Conservation (phyloP, 2,329 filamentous ascomycete genomes). For the Neonectria magnoliae region DNA sequence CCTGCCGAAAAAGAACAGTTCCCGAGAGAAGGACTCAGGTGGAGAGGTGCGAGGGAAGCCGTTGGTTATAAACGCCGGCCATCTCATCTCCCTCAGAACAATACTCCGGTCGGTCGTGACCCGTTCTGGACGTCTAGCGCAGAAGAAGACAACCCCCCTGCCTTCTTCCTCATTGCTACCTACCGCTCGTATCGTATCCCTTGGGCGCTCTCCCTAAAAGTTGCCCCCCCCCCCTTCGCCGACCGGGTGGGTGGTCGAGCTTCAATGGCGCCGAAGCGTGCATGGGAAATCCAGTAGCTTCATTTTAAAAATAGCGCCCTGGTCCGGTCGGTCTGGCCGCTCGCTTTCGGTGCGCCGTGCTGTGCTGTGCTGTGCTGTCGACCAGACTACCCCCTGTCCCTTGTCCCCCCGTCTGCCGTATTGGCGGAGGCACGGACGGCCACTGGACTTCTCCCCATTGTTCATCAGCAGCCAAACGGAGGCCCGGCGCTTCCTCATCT, state of each 20-base stretch:
- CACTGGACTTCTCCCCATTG: neutral
- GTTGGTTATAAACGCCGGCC: neutral
- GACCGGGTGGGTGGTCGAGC: neutral
- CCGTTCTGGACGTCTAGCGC: neutral
- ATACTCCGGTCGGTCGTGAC: no score
- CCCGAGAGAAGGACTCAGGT: neutral
- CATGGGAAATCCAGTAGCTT: neutral
- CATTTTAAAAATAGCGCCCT: neutral
- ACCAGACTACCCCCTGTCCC: no score
- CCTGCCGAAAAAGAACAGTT: neutral
- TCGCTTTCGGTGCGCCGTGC: no score
- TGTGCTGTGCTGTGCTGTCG: no score
- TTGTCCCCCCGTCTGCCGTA: neutral
- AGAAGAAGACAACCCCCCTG: neutral
- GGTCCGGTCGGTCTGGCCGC: neutral
- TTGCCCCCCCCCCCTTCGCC: no score
- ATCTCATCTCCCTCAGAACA: neutral
- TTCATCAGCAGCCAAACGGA: neutral
- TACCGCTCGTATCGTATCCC: neutral
- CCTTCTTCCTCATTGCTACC: neutral
- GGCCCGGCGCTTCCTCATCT: no score
- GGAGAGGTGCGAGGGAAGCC: neutral
- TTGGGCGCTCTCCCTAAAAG: no score
- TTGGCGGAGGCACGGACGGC: neutral
- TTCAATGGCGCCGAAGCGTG: neutral